Evolutionary conservation across 1,139 yeast genomes (phyloP), one percentile per base, ranked within the genome.

Genomic region (Geotrichum phurueaensis): DNA sequence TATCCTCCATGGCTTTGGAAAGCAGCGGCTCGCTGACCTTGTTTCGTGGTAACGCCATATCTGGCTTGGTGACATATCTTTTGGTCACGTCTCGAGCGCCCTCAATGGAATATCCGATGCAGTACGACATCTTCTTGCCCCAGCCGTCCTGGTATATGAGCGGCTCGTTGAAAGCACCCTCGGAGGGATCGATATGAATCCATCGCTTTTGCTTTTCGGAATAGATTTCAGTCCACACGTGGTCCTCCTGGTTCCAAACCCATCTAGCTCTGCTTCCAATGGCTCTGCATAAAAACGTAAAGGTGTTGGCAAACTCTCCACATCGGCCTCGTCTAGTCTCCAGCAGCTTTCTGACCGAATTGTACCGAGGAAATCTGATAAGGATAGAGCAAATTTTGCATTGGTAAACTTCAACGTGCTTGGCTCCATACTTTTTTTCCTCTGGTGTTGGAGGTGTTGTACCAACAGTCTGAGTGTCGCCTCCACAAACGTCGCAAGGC

Each of bases 101-200:
- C 51, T 78, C 78, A 51, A 77, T 78, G 52, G 84, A 81, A 62
- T 87, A 79, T 0, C 89, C 97, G 61, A 92, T 75, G 2, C 85
- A 88, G 74, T 88, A 89, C 59, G 96, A 87, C 98, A 92, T 92
- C 64, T 82, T 82, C 75, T 92, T 92, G 50, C 95, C 96, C 98
- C 98, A 92, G 54, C 96, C 96, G 50, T 81, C 79, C 56, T 86
- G 82, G 69, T 92, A 92, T 33, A 91, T 75, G 47, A 77, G 72
- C 0, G 98, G 97, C 65, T 89, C 84, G 71, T 92, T 96, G 73
- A 79, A 89, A 0, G 90, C 85, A 51, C 84, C 87, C 68, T 92
- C 99, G 71, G 98, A 92, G 4, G 92, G 84, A 68, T 92, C 99
- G 20, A 89, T 77, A 72, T 92, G 98, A 31, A 91, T 79, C 98